Percentiles rank a stretch among this genome's conserved stretches.
Evolutionary conservation across 805 yeast species (phyloP).

Genomic region (Debaryomyces hansenii): DNA sequence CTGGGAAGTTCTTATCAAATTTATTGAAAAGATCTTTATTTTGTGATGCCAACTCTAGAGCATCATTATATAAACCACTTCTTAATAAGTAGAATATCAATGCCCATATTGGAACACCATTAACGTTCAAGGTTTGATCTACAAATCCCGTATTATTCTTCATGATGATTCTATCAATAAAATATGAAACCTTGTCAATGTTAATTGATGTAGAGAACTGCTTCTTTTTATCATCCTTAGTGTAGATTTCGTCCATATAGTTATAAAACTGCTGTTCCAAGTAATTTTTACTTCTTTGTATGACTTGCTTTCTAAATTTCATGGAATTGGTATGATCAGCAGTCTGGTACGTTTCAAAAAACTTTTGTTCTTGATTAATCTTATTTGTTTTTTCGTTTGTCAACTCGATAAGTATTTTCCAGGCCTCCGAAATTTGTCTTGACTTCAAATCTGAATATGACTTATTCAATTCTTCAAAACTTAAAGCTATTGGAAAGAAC

Average conservation of each 20-base stretch:
- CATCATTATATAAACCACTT: conserved; percentile 80
- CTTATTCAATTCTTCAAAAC: conserved; percentile 60
- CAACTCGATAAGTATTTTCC: conserved; percentile 62
- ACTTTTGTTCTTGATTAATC: conserved; percentile 35
- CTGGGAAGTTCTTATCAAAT: conserved; percentile 80
- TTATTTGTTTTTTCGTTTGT: conserved; percentile 36
- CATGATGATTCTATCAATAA: conserved; percentile 41
- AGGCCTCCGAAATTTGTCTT: conserved; percentile 70
- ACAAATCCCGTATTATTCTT: conserved; percentile 28
- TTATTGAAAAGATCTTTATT: conserved; percentile 76
- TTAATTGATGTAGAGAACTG: conserved; percentile 57
- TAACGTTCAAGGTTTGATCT: conserved; percentile 49
- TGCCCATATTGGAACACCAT: conserved; percentile 95
- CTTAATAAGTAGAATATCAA: conserved; percentile 79
- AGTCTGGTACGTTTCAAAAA: conserved; percentile 20
- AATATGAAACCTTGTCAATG: conserved; percentile 66
- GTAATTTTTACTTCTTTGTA: conserved; percentile 54
- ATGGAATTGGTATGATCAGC: conserved; percentile 20
- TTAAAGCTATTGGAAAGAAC: conserved; percentile 57
- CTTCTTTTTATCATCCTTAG: conserved; percentile 48
- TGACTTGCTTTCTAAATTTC: conserved; percentile 44
- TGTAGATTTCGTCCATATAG: conserved; percentile 65
- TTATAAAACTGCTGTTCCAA: conserved; percentile 78
- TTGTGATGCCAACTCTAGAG: conserved; percentile 62
- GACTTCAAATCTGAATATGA: conserved; percentile 61